These are phyloP conservation scores for Botryotinia calthae DNA, from an alignment of 2,329 filamentous ascomycete genomes.

Conservation along the genomic window DNA sequence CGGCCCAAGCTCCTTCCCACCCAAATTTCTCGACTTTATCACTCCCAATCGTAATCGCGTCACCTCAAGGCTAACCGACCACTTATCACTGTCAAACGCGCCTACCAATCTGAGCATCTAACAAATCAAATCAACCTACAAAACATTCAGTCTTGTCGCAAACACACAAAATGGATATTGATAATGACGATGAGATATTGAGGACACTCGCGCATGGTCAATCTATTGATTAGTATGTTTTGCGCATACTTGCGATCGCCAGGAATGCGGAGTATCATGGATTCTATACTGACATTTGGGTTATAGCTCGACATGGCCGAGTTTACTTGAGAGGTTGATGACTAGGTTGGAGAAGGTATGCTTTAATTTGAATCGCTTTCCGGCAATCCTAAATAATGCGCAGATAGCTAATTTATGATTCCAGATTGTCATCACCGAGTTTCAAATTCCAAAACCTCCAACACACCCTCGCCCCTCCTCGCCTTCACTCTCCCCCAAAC, in stretches of 20 bases:
- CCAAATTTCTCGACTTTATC: background rate
- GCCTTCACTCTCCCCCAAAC: conserved; percentile 46
- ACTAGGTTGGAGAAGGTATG: conserved; percentile 40
- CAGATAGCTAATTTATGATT: background rate
- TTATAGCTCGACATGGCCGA: conserved; percentile 42
- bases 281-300: conserved; percentile 21
- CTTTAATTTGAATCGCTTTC: no score
- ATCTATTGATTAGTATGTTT: conserved; percentile 54
- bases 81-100: conserved; percentile 12
- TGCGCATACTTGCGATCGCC: background rate
- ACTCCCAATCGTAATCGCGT: background rate
- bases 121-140: conserved; percentile 2
- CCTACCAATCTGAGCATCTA: background rate
- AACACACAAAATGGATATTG: conserved; percentile 52
- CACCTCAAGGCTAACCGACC: background rate
- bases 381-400: background rate
- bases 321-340: conserved; percentile 41
- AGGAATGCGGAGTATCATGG: background rate
- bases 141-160: conserved; percentile 31
- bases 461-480: conserved; percentile 43
- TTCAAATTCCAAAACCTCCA: conserved; percentile 46
- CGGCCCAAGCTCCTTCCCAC: conserved; percentile 7
- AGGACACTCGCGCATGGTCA: conserved; percentile 50
- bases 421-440: conserved; percentile 60
- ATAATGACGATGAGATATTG: conserved; percentile 45